Evolutionary conservation across 1,284 basidiomycete genomes (phyloP).

Genomic region (Amylostereum areolatum): DNA sequence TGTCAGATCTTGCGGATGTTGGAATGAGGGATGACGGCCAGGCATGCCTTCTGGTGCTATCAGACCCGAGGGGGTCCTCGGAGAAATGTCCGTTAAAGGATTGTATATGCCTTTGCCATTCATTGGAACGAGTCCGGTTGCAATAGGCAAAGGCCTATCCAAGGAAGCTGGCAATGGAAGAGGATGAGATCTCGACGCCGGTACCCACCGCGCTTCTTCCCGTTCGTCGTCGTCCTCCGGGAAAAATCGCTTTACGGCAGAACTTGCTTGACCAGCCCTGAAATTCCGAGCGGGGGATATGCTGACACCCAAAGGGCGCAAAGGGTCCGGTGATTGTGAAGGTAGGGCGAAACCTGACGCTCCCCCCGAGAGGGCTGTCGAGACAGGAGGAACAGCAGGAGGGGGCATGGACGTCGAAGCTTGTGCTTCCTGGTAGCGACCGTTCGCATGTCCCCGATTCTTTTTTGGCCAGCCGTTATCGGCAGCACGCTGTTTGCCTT

Average conservation of each 20-base stretch:
- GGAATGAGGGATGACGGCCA: too few relatives aligned
- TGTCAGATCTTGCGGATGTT: too few relatives aligned
- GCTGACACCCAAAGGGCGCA: conserved; percentile 6
- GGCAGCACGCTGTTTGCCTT: conserved; percentile 14
- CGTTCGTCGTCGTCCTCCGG: conserved; percentile 63
- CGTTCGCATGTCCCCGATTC: conserved; percentile 11
- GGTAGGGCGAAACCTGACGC: conserved; percentile 2
- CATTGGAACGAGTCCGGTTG: too few relatives aligned
- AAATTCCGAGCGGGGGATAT: conserved; percentile 30
- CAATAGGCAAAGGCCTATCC: too few relatives aligned
- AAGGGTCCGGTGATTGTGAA: conserved; percentile 2
- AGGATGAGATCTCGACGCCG: too few relatives aligned
- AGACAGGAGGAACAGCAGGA: conserved; percentile 10
- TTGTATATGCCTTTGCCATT: too few relatives aligned
- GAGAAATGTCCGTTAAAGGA: too few relatives aligned
- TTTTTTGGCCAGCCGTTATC: conserved; percentile 20
- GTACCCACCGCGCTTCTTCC: too few relatives aligned
- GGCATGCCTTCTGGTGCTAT: too few relatives aligned
- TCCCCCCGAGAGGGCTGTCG: conserved; percentile 4
- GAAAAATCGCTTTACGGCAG: conserved; percentile 65
- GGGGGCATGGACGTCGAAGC: conserved; percentile 15
- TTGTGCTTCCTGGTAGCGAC: conserved; percentile 6
- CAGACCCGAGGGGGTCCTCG: too few relatives aligned
- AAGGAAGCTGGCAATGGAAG: too few relatives aligned
- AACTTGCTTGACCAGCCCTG: conserved; percentile 51